These are phyloP conservation scores for Colletotrichum musae DNA, from an alignment of 2,329 filamentous ascomycete species.

Conservation along the genomic window DNA sequence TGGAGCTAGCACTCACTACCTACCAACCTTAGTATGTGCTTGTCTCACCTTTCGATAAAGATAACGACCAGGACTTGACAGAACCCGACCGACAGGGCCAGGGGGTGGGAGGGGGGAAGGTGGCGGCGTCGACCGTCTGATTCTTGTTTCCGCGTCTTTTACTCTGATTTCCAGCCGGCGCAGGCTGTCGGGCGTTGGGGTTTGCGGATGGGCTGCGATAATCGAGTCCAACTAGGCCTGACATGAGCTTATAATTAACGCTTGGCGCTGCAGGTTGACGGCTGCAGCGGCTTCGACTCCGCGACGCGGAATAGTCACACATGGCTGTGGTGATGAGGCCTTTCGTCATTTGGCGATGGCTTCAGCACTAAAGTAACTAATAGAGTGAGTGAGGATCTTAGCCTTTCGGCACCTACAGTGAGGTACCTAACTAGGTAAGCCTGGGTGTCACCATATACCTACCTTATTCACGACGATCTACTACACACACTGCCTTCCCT, in stretches of 20 bases:
- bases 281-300: conserved; percentile 20
- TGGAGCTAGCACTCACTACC: conserved; percentile 8
- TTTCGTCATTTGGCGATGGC: conserved; percentile 24
- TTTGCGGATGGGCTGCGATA: neutral
- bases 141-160: neutral
- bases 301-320: neutral
- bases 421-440: too few species aligned
- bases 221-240: conserved; percentile 9
- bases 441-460: too few species aligned
- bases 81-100: neutral
- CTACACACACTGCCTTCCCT: too few species aligned
- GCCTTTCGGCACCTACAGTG: too few species aligned
- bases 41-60: conserved; percentile 30
- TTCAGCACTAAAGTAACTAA: neutral
- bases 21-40: neutral
- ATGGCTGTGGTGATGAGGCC: neutral
- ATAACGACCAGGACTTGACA: conserved; percentile 5
- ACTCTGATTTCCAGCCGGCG: too few species aligned
- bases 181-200: too few species aligned
- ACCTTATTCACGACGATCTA: too few species aligned
- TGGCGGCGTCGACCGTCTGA: conserved; percentile 15
- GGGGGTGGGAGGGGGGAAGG: neutral
- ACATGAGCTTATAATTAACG: conserved; percentile 1
- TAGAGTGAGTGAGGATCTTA: too few species aligned
- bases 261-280: conserved; percentile 13